Evolutionary conservation across 768 basidiomycete species (phyloP).

Genomic region (Myochromella boudieri): DNA sequence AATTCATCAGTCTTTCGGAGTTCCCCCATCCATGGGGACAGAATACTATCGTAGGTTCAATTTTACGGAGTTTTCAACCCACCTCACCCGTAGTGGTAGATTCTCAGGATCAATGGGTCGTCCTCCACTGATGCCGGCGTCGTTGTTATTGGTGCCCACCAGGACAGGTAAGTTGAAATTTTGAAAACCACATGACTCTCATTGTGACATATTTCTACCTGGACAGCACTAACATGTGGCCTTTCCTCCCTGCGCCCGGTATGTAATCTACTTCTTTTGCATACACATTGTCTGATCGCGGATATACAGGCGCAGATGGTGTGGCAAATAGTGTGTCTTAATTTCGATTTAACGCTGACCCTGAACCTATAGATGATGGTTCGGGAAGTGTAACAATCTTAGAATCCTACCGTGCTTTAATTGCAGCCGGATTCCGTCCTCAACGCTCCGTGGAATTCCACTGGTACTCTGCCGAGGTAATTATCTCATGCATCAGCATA

Average conservation of each 20-base stretch:
- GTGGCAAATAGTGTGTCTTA: slow-evolving; percentile 13
- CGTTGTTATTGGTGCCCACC: slow-evolving; percentile 78
- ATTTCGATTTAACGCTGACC: slow-evolving; percentile 22
- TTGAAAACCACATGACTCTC: slow-evolving; percentile 3
- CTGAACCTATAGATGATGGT: slow-evolving; percentile 57
- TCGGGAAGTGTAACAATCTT: slow-evolving; percentile 80
- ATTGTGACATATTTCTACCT: slow-evolving; percentile 8
- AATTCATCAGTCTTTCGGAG: slow-evolving; percentile 64
- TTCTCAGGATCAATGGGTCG: slow-evolving; percentile 75
- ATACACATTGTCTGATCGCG: slow-evolving; percentile 21
- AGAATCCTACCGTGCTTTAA: slow-evolving; percentile 71
- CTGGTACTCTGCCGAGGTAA: slow-evolving; percentile 81
- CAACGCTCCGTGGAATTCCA: slow-evolving; percentile 73
- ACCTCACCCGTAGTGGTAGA: slow-evolving; percentile 39
- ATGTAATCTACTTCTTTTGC: slow-evolving; percentile 21
- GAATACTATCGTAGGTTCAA: slow-evolving; percentile 61
- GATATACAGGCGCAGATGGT: slow-evolving; percentile 50
- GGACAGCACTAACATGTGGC: slow-evolving; percentile 71
- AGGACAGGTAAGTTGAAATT: slow-evolving; percentile 60
- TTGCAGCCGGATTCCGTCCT: slow-evolving; percentile 69
- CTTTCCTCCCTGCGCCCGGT: slow-evolving; percentile 79
- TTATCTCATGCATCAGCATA: slow-evolving; percentile 12
- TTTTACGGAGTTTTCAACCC: slow-evolving; percentile 5
- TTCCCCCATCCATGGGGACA: slow-evolving; percentile 86
- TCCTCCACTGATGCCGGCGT: slow-evolving; percentile 58